Evolutionary conservation across 257 asterid species (phyloP).

Genomic region (Thymus quinquecostatus): DNA sequence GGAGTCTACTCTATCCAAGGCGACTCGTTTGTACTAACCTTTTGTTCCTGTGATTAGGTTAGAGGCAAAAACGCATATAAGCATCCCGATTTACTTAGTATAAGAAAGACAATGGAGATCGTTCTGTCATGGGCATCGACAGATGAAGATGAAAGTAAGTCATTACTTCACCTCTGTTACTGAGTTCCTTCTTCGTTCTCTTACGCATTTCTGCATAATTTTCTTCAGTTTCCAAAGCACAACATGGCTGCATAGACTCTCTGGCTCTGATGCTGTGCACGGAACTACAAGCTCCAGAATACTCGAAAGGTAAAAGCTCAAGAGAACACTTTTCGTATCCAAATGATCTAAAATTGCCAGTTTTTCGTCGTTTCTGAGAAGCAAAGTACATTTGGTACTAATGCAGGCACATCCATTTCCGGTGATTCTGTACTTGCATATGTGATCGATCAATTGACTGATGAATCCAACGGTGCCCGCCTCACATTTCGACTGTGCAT

Average conservation of each 20-base stretch:
- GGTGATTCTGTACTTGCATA: constrained; percentile 51
- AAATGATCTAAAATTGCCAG: not conserved
- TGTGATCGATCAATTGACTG: constrained; percentile 56
- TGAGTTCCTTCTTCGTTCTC: constrained; percentile 29
- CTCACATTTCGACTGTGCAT: constrained; percentile 76
- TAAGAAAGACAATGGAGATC: constrained; percentile 52
- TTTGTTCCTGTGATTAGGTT: constrained; percentile 47
- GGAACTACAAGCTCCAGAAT: constrained; percentile 57
- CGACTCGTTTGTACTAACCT: not conserved
- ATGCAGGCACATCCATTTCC: constrained; percentile 46
- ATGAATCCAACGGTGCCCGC: constrained; percentile 36
- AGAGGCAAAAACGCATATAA: constrained; percentile 55
- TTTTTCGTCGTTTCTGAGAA: constrained; percentile 18
- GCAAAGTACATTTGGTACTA: constrained; percentile 26
- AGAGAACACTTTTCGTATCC: constrained; percentile 15
- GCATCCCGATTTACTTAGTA: constrained; percentile 53
- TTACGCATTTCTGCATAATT: constrained; percentile 8
- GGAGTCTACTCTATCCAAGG: not conserved
- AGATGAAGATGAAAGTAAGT: constrained; percentile 71
- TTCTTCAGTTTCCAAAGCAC: constrained; percentile 76
- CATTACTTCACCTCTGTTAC: constrained; percentile 22
- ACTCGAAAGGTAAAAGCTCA: constrained; percentile 37
- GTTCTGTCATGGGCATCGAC: constrained; percentile 68
- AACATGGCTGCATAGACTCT: constrained; percentile 96
- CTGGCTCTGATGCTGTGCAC: constrained; percentile 79